Conservation (phyloP, 148 eudicot species). For the Nepenthes mirabilis region DNA sequence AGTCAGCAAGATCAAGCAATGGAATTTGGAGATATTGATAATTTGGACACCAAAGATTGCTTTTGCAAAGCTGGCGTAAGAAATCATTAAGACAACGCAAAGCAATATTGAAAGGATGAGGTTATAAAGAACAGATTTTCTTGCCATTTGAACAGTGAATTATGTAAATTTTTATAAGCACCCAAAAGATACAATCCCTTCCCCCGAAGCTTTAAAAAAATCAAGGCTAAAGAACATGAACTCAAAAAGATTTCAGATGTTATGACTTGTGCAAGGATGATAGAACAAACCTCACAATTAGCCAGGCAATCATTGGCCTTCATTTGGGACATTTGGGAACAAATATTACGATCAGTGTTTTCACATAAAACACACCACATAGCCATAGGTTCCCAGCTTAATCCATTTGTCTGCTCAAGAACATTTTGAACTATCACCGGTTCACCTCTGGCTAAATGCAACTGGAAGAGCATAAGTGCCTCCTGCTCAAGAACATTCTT, state of each 20-base stretch:
- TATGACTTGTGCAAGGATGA: not conserved
- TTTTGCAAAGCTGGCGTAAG: no score
- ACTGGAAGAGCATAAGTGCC: conserved; percentile 28
- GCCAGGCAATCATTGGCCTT: conserved; percentile 79
- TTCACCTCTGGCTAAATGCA: conserved; percentile 68
- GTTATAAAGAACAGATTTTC: no score
- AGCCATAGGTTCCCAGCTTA: conserved; percentile 96
- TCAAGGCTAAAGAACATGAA: no score
- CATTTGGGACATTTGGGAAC: conserved; percentile 33
- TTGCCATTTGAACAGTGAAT: no score
- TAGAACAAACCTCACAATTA: conserved; percentile 58
- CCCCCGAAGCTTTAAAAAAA: no score
- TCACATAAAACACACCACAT: conserved; percentile 84
- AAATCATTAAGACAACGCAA: no score
- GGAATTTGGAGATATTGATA: not conserved
- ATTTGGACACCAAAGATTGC: no score
- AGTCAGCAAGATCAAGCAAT: not conserved
- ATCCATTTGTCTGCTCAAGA: conserved; percentile 46
- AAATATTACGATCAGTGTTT: conserved; percentile 26
- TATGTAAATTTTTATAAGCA: no score
- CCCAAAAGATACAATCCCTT: no score
- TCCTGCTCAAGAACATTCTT: conserved; percentile 20
- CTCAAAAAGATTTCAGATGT: no score
- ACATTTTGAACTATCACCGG: conserved; percentile 69
- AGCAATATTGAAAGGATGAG: no score